Conservation (phyloP, 192 early-diverging fungal species). For the Phycomyces blakesleeanus region DNA sequence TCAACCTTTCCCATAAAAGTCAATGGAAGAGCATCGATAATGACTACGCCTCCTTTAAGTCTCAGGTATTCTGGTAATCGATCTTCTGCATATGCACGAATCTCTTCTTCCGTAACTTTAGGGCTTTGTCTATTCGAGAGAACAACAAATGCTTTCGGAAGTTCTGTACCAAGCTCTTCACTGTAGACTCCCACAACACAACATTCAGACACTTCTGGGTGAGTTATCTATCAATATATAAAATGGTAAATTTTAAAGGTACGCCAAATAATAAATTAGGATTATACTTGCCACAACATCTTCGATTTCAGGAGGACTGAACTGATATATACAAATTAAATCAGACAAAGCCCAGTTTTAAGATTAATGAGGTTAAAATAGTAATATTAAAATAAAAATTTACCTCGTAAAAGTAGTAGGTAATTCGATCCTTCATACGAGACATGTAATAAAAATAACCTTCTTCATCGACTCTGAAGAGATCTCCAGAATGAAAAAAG, state of each 20-base stretch:
- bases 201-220: constrained; percentile 64
- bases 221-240: constrained; percentile 49
- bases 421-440: no score
- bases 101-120: constrained; percentile 41
- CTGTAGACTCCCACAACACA: constrained; percentile 64
- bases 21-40: constrained; percentile 71
- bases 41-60: constrained; percentile 71
- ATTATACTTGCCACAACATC: constrained; percentile 53
- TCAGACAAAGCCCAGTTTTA: no score
- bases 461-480: no score
- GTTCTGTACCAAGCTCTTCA: constrained; percentile 58
- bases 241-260: no score
- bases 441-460: no score
- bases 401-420: no score
- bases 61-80: constrained; percentile 68
- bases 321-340: no score
- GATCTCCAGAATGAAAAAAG: no score
- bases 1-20: no score
- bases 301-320: constrained; percentile 62
- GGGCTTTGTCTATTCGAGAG: constrained; percentile 37
- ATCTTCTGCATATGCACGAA: constrained; percentile 48
- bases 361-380: no score
- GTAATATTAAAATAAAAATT: no score
- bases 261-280: no score
- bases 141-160: constrained; percentile 76